Base-by-base conservation (phyloP, 2,329 filamentous ascomycete species). In the Triangularia verruculosa region DNA sequence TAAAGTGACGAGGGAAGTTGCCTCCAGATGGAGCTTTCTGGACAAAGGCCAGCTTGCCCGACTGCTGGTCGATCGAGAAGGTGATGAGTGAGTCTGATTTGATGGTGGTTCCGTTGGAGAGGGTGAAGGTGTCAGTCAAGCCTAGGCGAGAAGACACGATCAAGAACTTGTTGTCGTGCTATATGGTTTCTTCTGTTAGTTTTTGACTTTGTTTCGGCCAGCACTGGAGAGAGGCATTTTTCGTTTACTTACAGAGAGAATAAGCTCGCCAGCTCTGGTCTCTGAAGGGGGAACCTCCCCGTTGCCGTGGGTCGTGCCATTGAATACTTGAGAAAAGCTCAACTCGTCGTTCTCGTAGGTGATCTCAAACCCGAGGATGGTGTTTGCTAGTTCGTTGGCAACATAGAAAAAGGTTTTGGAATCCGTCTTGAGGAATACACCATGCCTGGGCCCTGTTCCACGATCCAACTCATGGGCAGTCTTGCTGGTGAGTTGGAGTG, bases 71-170 rank as follows among this genome's bases (percentile, higher is more conserved):
- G 68, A 91, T 83, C 61, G 77, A 71, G 77, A 86, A 91, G 64
- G 80, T 86, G 65, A 88, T 81, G 61, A 93, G 76, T 0, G 89
- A 83, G 73, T 91, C 89, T 0, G 87, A 88, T 8, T 80, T 72
- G 62, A 86, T 78, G 12, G 69, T 65, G 8, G 79, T 80, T 66
- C 69, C 75, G 71, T 82, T 78, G 68, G 70, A 65, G 63, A 74
- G 61, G 69, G 82, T 78, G 68, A 32, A 6, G 74, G 80, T 79
- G 72, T 88, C 83, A 22, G 81, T 76, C 53, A 77, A 79, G 71
- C 89, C 88, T 71, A 84, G 83, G 66, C 91, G 87, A 67, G 89
- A 90, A 2, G 88, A 89, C 51, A 89, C 82, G 68, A 90, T 79
- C 59, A 93, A 73, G 77, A 86, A 90, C 34, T 81, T 83, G 64